A percentile compares a stretch with the other conserved stretches of the same genome.
Evolutionary conservation across 192 early-diverging fungal species (phyloP).

Genomic region (Coemansia sp.): DNA sequence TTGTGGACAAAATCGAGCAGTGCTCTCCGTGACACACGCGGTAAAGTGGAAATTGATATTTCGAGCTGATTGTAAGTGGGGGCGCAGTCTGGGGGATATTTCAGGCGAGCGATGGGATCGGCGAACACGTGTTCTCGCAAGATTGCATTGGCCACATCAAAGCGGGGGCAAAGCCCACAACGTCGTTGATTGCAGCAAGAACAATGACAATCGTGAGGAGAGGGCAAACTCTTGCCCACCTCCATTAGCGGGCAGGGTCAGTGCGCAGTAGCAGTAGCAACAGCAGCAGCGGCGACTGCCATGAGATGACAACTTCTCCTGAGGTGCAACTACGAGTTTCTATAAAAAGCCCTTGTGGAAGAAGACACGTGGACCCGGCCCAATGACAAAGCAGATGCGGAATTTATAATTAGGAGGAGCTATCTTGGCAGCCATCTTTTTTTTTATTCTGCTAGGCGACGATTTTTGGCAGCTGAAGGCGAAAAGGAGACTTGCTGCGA

Average conservation of each 20-base stretch:
- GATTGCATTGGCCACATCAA: background rate
- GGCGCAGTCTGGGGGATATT: background rate
- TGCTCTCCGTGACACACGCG: too few relatives aligned
- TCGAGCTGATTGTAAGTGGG: background rate
- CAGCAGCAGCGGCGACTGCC: background rate
- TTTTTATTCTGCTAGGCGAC: background rate
- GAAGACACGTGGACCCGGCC: background rate
- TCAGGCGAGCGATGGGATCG: background rate
- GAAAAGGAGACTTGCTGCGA: background rate
- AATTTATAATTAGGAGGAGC: background rate
- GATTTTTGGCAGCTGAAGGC: background rate
- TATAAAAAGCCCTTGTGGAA: background rate
- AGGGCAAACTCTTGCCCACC: background rate
- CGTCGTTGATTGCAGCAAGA: background rate
- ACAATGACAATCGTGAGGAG: slow-evolving; percentile 1
- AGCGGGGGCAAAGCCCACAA: background rate
- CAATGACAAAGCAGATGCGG: slow-evolving; percentile 8
- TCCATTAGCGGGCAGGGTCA: slow-evolving; percentile 6
- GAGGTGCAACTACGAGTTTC: background rate
- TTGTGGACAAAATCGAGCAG: background rate
- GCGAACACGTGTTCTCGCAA: slow-evolving; percentile 6
- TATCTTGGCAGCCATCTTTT: background rate
- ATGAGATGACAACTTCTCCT: background rate
- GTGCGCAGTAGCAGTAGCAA: background rate
- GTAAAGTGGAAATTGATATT: too few relatives aligned